These are phyloP conservation scores for Penicillium frequentans DNA, from an alignment of 2,329 filamentous ascomycete species.

Conservation along the genomic window DNA sequence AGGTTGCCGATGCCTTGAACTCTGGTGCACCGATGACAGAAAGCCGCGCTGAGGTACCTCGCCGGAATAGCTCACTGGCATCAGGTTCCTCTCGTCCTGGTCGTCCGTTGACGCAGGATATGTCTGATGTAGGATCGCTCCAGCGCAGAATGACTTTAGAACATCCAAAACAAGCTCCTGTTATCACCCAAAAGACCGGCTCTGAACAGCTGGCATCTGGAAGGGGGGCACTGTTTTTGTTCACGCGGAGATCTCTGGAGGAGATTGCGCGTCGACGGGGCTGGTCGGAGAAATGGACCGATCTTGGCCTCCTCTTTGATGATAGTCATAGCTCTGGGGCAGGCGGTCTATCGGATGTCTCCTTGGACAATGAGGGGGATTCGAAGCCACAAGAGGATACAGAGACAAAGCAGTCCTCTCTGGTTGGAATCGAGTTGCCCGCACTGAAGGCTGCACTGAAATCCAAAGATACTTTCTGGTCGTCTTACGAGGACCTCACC, in stretches of 20 bases:
- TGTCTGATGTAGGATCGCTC: slow-evolving; percentile 32
- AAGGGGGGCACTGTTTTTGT: slow-evolving; percentile 75
- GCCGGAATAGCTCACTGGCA: slow-evolving; percentile 41
- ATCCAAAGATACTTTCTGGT: slow-evolving; percentile 64
- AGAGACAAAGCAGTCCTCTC: slow-evolving; percentile 22
- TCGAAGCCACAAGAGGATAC: slow-evolving; percentile 13
- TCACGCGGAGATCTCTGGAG: slow-evolving; percentile 79
- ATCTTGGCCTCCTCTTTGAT: slow-evolving; percentile 48
- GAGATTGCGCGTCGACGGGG: slow-evolving; percentile 68
- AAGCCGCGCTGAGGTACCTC: slow-evolving; percentile 32
- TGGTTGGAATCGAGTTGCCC: slow-evolving; percentile 55
- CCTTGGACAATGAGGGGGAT: slow-evolving; percentile 29
- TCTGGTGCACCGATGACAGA: slow-evolving; percentile 21
- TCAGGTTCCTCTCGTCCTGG: slow-evolving; percentile 17
- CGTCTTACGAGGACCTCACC: slow-evolving; percentile 73
- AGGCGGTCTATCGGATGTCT: slow-evolving; percentile 36
- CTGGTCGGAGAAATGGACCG: slow-evolving; percentile 76
- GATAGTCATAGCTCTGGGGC: slow-evolving; percentile 27
- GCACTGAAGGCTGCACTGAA: slow-evolving; percentile 62
- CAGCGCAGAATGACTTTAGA: slow-evolving; percentile 48
- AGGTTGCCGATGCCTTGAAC: slow-evolving; percentile 21
- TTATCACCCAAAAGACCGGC: slow-evolving; percentile 52
- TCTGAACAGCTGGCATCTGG: slow-evolving; percentile 79
- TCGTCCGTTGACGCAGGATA: slow-evolving; percentile 31
- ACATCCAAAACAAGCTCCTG: slow-evolving; percentile 41